Conservation (phyloP, 768 basidiomycete species). For the Coprinopsis strossmayeri region DNA sequence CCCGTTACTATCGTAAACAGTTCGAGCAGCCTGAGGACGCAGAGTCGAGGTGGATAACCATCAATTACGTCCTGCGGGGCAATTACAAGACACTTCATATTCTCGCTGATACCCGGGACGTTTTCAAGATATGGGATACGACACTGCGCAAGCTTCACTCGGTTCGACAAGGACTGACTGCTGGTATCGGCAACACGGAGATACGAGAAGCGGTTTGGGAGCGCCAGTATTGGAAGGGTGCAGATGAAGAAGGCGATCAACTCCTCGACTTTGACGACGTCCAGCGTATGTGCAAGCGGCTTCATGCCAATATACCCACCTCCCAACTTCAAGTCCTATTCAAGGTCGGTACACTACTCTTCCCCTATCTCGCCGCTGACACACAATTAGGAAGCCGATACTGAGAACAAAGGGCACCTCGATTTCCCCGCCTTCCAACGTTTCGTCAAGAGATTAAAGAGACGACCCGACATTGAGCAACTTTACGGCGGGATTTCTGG, state of each 20-base stretch:
- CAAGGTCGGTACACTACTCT: slow-evolving; percentile 31
- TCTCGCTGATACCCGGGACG: slow-evolving; percentile 54
- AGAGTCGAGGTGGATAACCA: slow-evolving; percentile 75
- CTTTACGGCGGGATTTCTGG: slow-evolving; percentile 42
- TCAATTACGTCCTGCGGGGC: slow-evolving; percentile 75
- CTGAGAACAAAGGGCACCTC: slow-evolving; percentile 46
- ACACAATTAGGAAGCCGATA: slow-evolving; percentile 47
- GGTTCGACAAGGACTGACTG: slow-evolving; percentile 65
- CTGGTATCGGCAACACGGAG: slow-evolving; percentile 56
- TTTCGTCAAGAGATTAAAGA: slow-evolving; percentile 79
- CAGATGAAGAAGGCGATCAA: slow-evolving; percentile 56
- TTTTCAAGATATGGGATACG: slow-evolving; percentile 44
- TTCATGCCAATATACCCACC: slow-evolving; percentile 56
- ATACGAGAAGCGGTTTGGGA: slow-evolving; percentile 70
- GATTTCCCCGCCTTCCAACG: slow-evolving; percentile 75
- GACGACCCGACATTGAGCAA: slow-evolving; percentile 73
- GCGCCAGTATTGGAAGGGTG: slow-evolving; percentile 75
- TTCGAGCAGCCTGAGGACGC: slow-evolving; percentile 57
- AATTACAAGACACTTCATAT: slow-evolving; percentile 84
- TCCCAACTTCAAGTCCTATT: slow-evolving; percentile 54
- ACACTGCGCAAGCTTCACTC: slow-evolving; percentile 60
- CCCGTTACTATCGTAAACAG: slow-evolving; percentile 64
- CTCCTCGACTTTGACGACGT: slow-evolving; percentile 66
- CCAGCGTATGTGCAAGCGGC: slow-evolving; percentile 58
- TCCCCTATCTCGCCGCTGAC: not conserved